Conservation (phyloP, 2,329 filamentous ascomycete genomes). For the Colletotrichum brevisporum region DNA sequence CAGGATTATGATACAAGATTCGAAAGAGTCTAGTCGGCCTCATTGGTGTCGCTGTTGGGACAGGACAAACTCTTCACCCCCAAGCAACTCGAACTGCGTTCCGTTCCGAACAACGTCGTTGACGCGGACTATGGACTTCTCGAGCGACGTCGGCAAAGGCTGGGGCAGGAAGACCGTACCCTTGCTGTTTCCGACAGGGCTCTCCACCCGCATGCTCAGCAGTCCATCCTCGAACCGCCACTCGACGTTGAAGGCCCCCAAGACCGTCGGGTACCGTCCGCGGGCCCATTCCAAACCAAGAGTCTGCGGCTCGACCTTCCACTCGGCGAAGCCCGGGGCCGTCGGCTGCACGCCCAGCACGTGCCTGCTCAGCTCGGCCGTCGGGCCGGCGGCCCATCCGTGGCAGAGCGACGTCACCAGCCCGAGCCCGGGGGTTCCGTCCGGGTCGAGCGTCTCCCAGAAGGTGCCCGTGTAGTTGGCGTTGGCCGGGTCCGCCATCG, state of each 20-base stretch:
- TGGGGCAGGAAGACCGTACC: conserved; percentile 4
- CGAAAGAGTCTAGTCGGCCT: no score
- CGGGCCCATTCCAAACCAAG: conserved; percentile 42
- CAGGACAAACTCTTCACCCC: conserved; percentile 32
- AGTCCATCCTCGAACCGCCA: conserved; percentile 31
- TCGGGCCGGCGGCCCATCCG: conserved; percentile 51
- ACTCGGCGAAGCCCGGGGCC: conserved; percentile 43
- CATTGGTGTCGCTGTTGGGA: conserved; percentile 3
- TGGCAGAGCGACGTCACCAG: conserved; percentile 50
- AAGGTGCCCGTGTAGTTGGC: conserved; percentile 49
- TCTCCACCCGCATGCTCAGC: conserved; percentile 28
- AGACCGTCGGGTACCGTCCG: conserved; percentile 12
- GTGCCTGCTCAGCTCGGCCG: conserved; percentile 47
- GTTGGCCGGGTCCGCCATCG: conserved; percentile 45
- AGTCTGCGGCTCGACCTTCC: conserved; percentile 41
- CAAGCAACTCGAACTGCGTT: neutral
- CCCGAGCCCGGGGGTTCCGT: conserved; percentile 46
- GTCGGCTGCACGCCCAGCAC: conserved; percentile 44
- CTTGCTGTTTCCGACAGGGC: conserved; percentile 7
- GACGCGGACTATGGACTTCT: neutral
- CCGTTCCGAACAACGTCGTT: conserved; percentile 18
- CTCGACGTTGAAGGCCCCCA: conserved; percentile 11
- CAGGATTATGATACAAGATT: no score
- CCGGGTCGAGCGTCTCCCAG: conserved; percentile 48
- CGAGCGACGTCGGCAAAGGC: neutral